Evolutionary conservation across 2,329 filamentous ascomycete species (phyloP).

Genomic region (Exophiala bonariae): DNA sequence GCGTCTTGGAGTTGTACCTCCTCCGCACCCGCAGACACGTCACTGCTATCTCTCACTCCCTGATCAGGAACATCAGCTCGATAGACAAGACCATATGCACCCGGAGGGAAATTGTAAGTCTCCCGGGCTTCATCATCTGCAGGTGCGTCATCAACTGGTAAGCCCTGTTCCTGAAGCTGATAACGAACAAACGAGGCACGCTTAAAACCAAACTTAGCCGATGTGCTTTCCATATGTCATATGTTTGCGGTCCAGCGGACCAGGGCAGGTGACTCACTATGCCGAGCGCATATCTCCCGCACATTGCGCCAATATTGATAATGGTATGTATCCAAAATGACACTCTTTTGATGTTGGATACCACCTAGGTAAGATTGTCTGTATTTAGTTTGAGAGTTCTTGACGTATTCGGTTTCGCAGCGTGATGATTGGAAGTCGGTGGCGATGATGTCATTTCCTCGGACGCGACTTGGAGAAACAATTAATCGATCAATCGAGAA

Average conservation of each 20-base stretch:
- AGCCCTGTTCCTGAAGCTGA: slow-evolving; percentile 70
- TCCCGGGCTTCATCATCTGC: slow-evolving; percentile 70
- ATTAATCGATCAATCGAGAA: no score
- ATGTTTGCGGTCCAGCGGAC: no score
- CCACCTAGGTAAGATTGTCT: no score
- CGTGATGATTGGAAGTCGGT: no score
- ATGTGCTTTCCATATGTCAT: no score
- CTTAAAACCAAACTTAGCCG: slow-evolving; percentile 48
- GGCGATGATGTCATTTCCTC: no score
- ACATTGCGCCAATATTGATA: slow-evolving; percentile 60
- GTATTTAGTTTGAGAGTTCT: no score
- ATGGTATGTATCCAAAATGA: no score
- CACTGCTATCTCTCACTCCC: slow-evolving; percentile 47
- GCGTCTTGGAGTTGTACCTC: slow-evolving; percentile 4
- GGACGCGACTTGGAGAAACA: no score
- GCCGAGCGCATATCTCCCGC: slow-evolving; percentile 65
- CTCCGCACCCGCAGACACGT: slow-evolving; percentile 18
- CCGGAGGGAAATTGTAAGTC: slow-evolving; percentile 91
- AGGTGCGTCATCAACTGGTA: slow-evolving; percentile 71
- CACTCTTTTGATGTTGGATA: no score
- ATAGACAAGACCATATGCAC: slow-evolving; percentile 82
- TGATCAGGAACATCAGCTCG: slow-evolving; percentile 69
- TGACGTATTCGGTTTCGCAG: no score
- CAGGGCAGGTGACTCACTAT: slow-evolving; percentile 50
- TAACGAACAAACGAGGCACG: slow-evolving; percentile 73